phyloP scores from a whole-genome alignment of 352 stramenopile species.

The Phytopythium boreale region DNA sequence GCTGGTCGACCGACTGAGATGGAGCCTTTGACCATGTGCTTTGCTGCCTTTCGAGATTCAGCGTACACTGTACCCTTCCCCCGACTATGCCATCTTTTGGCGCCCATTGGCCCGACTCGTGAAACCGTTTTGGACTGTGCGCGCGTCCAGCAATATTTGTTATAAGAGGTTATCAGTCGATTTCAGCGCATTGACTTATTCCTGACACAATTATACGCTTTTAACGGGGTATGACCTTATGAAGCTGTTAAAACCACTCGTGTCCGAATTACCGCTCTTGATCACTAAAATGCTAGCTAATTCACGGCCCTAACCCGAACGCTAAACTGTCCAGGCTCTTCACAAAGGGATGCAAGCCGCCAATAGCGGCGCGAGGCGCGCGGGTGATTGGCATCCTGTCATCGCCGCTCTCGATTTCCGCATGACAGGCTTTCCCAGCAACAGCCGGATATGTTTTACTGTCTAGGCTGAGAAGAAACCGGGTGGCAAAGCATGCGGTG shows the following conservation, averaged over 20 bases:
- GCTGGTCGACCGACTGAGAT: not conserved
- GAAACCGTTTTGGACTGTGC: not conserved
- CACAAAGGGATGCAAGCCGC: not conserved
- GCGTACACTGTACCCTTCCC: not conserved
- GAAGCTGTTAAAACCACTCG: no score
- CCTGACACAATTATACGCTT: no score
- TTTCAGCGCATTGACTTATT: no score
- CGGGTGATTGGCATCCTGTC: constrained; percentile 3
- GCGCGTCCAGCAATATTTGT: not conserved
- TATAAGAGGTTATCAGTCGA: not conserved
- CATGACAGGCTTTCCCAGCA: not conserved
- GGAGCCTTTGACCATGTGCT: not conserved
- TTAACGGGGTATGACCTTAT: no score
- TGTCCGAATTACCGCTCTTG: no score
- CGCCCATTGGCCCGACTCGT: not conserved
- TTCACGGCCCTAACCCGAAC: not conserved
- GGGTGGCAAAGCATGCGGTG: no score
- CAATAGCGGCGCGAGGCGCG: not conserved
- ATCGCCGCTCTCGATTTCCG: not conserved
- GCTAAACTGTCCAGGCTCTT: not conserved
- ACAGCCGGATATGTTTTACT: not conserved
- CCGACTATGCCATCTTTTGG: not conserved
- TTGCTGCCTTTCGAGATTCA: not conserved
- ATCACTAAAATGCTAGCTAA: constrained; percentile 1
- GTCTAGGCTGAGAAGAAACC: no score